Base-by-base conservation (phyloP, 202 grass and related monocot species). In the Musa balbisiana region DNA sequence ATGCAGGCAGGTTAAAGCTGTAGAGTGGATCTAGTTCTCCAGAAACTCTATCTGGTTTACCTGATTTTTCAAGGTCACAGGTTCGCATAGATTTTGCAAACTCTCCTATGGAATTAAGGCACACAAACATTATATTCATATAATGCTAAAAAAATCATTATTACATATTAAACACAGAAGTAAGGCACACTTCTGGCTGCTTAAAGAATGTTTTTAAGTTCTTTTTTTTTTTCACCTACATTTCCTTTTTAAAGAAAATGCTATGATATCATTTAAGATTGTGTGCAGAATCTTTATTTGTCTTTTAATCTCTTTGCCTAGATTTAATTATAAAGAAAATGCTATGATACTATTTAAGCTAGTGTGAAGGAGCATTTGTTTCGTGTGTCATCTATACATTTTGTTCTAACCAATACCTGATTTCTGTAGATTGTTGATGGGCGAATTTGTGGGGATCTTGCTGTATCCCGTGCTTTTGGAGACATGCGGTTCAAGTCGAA, bases 401-500 rank as follows among this genome's bases (percentile, higher is more conserved):
- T 73, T 17, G 12, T 73, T 27, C 5, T 11, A 9, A 20, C 5
- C 49, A 22, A 21, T 53, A 25, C 73, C 33, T 73, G 24, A 29
- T 3, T 77, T 24, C 43, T 53, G 0, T 76, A 98, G 95, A 98
- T 98, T 87, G 74, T 76, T 67, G 94, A 98, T 85, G 94, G 94
- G 20, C 88, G 94, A 55, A 91, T 98, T 86, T 98, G 94, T 90
- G 95, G 95, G 67, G 95, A 98, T 72, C 91, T 98, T 58, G 91
- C 95, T 71, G 91, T 98, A 66, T 92, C 95, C 9, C 95, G 95
- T 80, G 85, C 95, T 82, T 98, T 98, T 87, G 95, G 95, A 53
- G 95, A 98, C 22, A 94, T 98, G 73, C 88, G 91, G 80, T 98
- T 90, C 82, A 98, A 98, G 81, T 92, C 83, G 55, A 83, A 78